Base-by-base conservation (phyloP, 768 basidiomycete species). In the Mycena alexandri region DNA sequence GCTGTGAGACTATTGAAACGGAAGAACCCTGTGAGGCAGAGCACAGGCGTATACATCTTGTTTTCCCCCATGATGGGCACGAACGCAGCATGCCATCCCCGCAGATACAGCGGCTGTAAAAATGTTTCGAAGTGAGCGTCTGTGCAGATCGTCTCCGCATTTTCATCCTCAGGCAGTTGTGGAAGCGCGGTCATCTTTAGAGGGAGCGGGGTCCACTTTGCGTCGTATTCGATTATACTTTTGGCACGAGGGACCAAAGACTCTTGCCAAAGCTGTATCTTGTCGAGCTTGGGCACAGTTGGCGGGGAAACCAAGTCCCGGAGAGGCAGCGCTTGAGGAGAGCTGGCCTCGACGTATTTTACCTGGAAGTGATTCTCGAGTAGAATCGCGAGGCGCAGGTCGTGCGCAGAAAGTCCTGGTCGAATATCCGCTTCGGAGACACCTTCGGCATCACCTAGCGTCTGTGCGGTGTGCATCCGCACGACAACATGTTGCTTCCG, bases 11-110 rank as follows among this genome's bases (percentile, higher is more conserved):
- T 57, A 10, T n/a, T 43, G n/a, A 69, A 69, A 13, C 59, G 63
- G 19, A 61, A 69, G n/a, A 69, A 65, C 1, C 63, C 63, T 22
- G 63, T 65, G 8, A 69, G 53, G 42, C 58, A 55, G 13, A 65
- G 42, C 33, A 57, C 47, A 3, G 41, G 61, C 24, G 19, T 42
- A 24, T 57, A 68, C 11, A 58, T 29, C 43, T 61, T 69, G 63
- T 58, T 46, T 24, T 41, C 22, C 47, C 48, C 51, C n/a, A 61
- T 17, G 17, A 69, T 43, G 21, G 62, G 62, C n/a, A 69, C 7
- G 21, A 69, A 69, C 34, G 62, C 58, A 9, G 55, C 62, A 24
- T 52, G 68, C 68, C 68, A 69, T 3, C 63, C 63, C 2, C 68
- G 68, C 21, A 41, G 10, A 53, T 69, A 69, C 42, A 69, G 24